phyloP scores from a whole-genome alignment of 116 monocot genomes.

The Papilionanthe hybrid region DNA sequence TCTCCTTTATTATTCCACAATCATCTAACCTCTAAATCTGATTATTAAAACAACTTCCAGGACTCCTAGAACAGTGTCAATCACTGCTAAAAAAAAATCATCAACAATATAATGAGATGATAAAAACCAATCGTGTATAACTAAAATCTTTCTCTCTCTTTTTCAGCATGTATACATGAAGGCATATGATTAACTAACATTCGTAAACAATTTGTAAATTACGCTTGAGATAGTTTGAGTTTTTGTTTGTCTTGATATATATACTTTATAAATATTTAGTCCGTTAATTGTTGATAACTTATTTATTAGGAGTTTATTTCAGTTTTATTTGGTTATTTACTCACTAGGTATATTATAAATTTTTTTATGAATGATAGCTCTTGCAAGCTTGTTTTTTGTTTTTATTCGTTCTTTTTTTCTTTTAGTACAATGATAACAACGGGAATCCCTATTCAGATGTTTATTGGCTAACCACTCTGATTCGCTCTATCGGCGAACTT shows the following conservation, averaged over 20 bases:
- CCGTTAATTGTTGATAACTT: not conserved
- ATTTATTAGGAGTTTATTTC: not conserved
- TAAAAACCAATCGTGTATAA: no score
- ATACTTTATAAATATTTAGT: not conserved
- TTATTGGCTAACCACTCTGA: slow-evolving; percentile 84
- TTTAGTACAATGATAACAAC: slow-evolving; percentile 97
- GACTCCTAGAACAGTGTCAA: no score
- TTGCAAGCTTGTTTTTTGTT: not conserved
- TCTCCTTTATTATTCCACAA: no score
- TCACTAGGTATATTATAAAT: not conserved
- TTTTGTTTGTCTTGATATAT: not conserved
- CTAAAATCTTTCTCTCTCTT: not conserved
- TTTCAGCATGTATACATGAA: not conserved
- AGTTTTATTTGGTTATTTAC: not conserved
- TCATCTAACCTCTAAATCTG: no score
- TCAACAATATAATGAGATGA: no score
- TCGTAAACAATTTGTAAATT: not conserved
- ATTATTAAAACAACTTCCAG: no score
- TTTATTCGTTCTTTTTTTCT: slow-evolving; percentile 5
- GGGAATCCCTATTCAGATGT: slow-evolving; percentile 96
- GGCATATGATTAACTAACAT: not conserved
- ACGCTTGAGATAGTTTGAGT: not conserved
- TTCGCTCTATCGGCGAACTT: slow-evolving; percentile 64
- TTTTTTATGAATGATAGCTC: not conserved
- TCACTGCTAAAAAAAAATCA: no score